Conservation (phyloP, 176 grass and related monocot species). For the Raddia distichophylla region DNA sequence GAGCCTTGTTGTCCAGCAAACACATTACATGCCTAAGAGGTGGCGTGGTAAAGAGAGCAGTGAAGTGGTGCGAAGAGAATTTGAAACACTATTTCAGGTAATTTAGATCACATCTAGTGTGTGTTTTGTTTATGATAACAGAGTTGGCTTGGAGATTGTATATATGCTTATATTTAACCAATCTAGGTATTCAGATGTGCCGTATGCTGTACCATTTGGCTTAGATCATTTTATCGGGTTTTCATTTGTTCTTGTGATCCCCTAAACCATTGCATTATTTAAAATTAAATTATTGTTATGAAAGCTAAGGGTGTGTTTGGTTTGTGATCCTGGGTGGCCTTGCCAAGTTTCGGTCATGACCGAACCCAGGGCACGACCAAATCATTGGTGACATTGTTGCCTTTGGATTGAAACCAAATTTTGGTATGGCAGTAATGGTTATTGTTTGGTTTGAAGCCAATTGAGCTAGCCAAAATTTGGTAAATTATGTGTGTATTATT, state of each 20-base stretch:
- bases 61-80: conserved; percentile 78
- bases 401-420: too few relatives aligned
- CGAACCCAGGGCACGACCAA: too few relatives aligned
- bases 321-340: too few relatives aligned
- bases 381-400: too few relatives aligned
- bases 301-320: neutral
- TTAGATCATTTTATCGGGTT: conserved; percentile 13
- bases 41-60: conserved; percentile 92
- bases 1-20: conserved; percentile 79
- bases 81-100: conserved; percentile 92
- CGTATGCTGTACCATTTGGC: neutral
- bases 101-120: neutral
- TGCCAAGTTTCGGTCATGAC: too few relatives aligned
- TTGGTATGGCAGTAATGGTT: too few relatives aligned
- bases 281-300: neutral
- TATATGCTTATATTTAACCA: neutral
- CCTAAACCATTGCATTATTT: neutral
- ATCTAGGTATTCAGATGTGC: neutral
- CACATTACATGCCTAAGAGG: conserved; percentile 92
- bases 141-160: neutral
- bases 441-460: too few relatives aligned
- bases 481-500: too few relatives aligned
- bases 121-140: conserved; percentile 5
- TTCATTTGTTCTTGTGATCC: neutral
- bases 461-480: too few relatives aligned